Conservation (phyloP, 2,329 filamentous ascomycete genomes). For the Colletotrichum shisoi region DNA sequence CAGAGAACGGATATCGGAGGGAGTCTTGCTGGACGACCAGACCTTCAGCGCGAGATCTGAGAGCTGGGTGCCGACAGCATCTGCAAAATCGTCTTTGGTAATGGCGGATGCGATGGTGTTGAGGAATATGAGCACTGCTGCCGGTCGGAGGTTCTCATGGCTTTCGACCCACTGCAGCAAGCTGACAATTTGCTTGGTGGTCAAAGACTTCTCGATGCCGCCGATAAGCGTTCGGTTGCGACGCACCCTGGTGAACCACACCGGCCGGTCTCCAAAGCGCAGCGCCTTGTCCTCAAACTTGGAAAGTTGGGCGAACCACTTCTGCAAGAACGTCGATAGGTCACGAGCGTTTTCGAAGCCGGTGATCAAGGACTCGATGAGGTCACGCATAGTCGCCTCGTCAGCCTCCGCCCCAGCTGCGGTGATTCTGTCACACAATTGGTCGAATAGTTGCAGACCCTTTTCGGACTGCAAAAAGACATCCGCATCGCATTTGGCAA, state of each 20-base stretch:
- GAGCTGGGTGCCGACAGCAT: conserved; percentile 52
- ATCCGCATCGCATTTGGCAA: conserved; percentile 58
- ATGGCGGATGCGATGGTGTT: conserved; percentile 55
- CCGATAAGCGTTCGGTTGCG: conserved; percentile 24
- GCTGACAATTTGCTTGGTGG: conserved; percentile 54
- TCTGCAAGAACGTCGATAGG: conserved; percentile 55
- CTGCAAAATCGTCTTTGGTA: conserved; percentile 53
- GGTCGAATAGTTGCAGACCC: conserved; percentile 51
- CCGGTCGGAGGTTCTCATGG: conserved; percentile 45
- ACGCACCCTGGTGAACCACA: conserved; percentile 44
- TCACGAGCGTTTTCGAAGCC: conserved; percentile 57
- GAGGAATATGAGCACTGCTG: conserved; percentile 53
- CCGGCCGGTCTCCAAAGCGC: conserved; percentile 29
- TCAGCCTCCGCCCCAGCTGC: conserved; percentile 37
- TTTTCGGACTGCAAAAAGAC: conserved; percentile 54
- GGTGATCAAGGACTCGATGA: conserved; percentile 54
- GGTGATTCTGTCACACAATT: conserved; percentile 51
- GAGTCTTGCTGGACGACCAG: conserved; percentile 43
- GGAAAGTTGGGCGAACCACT: conserved; percentile 57
- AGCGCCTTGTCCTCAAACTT: conserved; percentile 44
- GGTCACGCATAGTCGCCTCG: conserved; percentile 44
- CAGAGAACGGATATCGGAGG: conserved; percentile 47
- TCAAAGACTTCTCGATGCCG: conserved; percentile 55
- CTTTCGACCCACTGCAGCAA: conserved; percentile 55
- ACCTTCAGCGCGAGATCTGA: conserved; percentile 48